These are phyloP conservation scores for Sodiomyces alkalinus DNA, from an alignment of 2,329 filamentous ascomycete species.

Conservation along the genomic window DNA sequence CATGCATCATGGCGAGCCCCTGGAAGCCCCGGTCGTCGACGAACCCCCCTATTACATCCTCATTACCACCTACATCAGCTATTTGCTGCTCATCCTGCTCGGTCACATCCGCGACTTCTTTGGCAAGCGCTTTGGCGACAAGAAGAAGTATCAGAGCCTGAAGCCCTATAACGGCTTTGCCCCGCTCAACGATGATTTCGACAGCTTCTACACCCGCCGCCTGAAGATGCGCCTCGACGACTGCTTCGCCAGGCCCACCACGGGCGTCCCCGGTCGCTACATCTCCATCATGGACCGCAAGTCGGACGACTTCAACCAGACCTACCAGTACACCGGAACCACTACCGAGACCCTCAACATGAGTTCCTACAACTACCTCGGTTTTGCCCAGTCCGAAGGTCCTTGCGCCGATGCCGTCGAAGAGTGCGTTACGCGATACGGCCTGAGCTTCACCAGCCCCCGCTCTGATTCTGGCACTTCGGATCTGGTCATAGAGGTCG, in stretches of 20 bases:
- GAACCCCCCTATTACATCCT: conserved; percentile 95
- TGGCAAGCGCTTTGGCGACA: conserved; percentile 82
- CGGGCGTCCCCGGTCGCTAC: conserved; percentile 84
- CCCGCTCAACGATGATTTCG: conserved; percentile 92
- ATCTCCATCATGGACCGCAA: conserved; percentile 86
- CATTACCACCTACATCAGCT: conserved; percentile 96
- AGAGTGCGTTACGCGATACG: conserved; percentile 70
- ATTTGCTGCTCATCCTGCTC: conserved; percentile 87
- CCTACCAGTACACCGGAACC: conserved; percentile 79
- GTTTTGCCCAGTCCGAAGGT: conserved; percentile 93
- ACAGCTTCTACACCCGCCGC: conserved; percentile 92
- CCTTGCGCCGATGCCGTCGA: conserved; percentile 91
- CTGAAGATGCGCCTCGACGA: conserved; percentile 93
- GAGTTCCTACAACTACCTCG: conserved; percentile 99
- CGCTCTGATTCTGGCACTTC: conserved; percentile 74
- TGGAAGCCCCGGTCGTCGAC: conserved; percentile 76
- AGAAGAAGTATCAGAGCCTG: conserved; percentile 68
- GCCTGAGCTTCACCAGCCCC: conserved; percentile 68
- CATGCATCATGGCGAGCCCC: conserved; percentile 65
- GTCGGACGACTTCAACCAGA: conserved; percentile 81
- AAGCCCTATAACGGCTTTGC: conserved; percentile 80
- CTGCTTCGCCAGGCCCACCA: conserved; percentile 84
- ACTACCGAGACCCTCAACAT: conserved; percentile 92
- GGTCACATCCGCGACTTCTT: conserved; percentile 96
- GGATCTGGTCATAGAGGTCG: conserved; percentile 78